A percentile compares a stretch with the other conserved stretches of the same genome.
Evolutionary conservation across 257 asterid species (phyloP).

Genomic region (Cinchona pubescens): DNA sequence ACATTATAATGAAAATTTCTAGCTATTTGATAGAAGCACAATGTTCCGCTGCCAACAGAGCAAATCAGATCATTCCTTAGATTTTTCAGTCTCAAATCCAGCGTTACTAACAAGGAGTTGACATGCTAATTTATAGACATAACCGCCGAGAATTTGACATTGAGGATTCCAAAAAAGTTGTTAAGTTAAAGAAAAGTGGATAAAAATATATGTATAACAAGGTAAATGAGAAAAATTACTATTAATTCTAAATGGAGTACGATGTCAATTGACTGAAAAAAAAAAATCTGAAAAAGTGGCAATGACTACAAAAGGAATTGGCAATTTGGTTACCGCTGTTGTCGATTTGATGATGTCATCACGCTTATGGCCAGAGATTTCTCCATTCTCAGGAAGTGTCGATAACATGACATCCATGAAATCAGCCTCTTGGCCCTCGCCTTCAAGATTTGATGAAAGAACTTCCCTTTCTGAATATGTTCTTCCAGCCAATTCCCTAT

Average conservation of each 20-base stretch:
- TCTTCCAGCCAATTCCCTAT: slow-evolving; percentile 47
- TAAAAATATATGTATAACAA: not conserved
- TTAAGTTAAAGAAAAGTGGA: too few species aligned
- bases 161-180: too few species aligned
- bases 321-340: slow-evolving; percentile 24
- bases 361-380: slow-evolving; percentile 26
- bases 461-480: slow-evolving; percentile 26
- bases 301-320: too few species aligned
- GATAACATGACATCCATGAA: slow-evolving; percentile 55
- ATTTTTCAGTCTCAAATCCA: too few species aligned
- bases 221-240: not conserved
- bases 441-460: not conserved
- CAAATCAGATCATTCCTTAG: too few species aligned
- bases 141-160: too few species aligned
- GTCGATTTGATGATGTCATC: slow-evolving; percentile 54
- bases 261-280: not conserved
- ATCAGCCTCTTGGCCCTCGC: slow-evolving; percentile 24
- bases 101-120: too few species aligned
- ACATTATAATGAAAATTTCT: too few species aligned
- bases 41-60: too few species aligned
- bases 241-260: not conserved
- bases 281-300: too few species aligned
- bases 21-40: too few species aligned
- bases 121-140: too few species aligned
- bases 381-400: slow-evolving; percentile 26